Conservation (phyloP, 768 basidiomycete genomes). For the Rhodotorula diobovata region DNA sequence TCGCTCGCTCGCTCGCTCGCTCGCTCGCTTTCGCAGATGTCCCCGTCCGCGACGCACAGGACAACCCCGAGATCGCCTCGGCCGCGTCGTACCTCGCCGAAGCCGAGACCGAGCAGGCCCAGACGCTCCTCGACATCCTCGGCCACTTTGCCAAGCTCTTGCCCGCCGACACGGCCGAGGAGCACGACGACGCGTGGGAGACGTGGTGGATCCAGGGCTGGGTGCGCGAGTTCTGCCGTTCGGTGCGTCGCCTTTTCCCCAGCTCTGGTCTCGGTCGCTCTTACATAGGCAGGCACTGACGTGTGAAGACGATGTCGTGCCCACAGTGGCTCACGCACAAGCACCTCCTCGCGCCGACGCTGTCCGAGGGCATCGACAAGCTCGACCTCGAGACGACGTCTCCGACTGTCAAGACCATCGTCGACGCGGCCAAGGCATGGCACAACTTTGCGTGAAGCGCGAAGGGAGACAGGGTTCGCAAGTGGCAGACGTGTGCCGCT, state of each 20-base stretch:
- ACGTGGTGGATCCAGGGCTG: constrained; percentile 85
- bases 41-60: constrained; percentile 56
- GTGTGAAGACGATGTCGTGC: neutral
- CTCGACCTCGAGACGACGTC: constrained; percentile 15
- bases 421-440: constrained; percentile 25
- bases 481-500: too few species aligned
- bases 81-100: constrained; percentile 8
- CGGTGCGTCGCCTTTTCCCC: constrained; percentile 53
- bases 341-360: constrained; percentile 1
- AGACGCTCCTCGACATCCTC: constrained; percentile 65
- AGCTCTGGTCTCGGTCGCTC: neutral
- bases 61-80: constrained; percentile 23
- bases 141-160: constrained; percentile 72
- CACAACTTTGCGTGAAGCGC: constrained; percentile 19
- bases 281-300: neutral
- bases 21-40: constrained; percentile 52
- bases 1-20: neutral
- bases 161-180: constrained; percentile 56
- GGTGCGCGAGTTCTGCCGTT: constrained; percentile 82
- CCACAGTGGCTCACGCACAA: constrained; percentile 6
- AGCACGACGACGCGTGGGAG: constrained; percentile 64
- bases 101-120: constrained; percentile 72
- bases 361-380: constrained; percentile 15
- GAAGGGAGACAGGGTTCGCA: neutral
- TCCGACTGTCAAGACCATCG: constrained; percentile 1